These are phyloP conservation scores for Sphagnum tenellum DNA, from an alignment of 225 moss, liverwort and hornwort species.

Conservation along the genomic window DNA sequence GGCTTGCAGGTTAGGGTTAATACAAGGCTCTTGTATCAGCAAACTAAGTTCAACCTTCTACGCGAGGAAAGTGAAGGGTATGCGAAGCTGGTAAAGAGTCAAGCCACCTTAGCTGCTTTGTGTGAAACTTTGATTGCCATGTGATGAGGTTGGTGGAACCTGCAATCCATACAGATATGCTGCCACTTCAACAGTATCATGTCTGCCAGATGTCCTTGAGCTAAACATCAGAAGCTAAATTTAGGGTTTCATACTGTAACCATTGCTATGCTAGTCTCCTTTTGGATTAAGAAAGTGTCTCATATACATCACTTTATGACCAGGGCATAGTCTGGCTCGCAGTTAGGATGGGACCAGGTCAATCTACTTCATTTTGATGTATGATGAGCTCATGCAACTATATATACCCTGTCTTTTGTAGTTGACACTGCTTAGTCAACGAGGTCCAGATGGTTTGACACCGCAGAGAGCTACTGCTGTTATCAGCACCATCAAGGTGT, in stretches of 20 bases:
- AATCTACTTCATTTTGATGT: no score
- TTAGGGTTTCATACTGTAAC: no score
- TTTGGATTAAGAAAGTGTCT: constrained; percentile 3
- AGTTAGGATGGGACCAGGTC: no score
- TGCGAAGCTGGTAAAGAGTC: constrained; percentile 70
- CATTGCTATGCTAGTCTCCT: background rate
- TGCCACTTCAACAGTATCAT: no score
- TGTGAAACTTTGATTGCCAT: no score
- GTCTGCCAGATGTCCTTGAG: no score
- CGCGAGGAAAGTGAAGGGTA: constrained; percentile 99
- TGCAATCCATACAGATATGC: no score
- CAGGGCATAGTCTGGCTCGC: background rate
- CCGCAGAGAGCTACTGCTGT: constrained; percentile 60
- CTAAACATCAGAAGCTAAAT: no score
- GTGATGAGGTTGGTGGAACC: no score
- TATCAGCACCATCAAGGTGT: constrained; percentile 91
- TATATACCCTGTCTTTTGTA: constrained; percentile 24
- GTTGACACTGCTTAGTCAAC: constrained; percentile 94
- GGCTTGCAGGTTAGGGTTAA: constrained; percentile 84
- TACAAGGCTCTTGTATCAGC: constrained; percentile 89
- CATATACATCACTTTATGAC: constrained; percentile 2
- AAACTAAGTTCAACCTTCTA: constrained; percentile 96
- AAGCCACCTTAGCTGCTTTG: no score
- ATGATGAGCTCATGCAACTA: no score
- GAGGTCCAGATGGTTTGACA: constrained; percentile 78